Percentiles rank a stretch among this genome's conserved stretches.
phyloP scores from a whole-genome alignment of 2,329 filamentous ascomycete species.

The Penicillium sp. region DNA sequence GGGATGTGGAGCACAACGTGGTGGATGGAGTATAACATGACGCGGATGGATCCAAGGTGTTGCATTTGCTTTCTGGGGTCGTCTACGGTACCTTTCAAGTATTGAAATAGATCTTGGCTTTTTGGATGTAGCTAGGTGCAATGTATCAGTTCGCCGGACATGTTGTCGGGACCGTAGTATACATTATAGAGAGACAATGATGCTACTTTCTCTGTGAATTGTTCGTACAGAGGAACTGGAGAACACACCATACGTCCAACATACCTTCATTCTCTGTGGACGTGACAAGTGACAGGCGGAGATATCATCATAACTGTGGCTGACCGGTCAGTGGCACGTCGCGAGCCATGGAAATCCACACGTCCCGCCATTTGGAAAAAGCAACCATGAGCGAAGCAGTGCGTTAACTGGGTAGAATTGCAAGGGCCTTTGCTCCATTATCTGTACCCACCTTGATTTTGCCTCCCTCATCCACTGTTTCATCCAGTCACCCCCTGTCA shows the following conservation, averaged over 20 bases:
- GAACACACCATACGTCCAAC: not conserved
- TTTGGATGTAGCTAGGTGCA: not conserved
- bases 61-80: not conserved
- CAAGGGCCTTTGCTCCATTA: slow-evolving; percentile 9
- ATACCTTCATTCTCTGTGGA: not conserved
- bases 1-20: slow-evolving; percentile 17
- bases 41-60: slow-evolving; percentile 1
- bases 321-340: slow-evolving; percentile 14
- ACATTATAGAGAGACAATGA: not conserved
- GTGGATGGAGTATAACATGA: slow-evolving; percentile 10
- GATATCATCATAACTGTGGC: not conserved
- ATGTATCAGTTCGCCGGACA: not conserved
- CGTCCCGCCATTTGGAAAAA: slow-evolving; percentile 17
- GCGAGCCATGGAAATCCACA: slow-evolving; percentile 16
- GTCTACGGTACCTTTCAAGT: too few species aligned
- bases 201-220: not conserved
- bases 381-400: slow-evolving; percentile 14
- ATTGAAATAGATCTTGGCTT: not conserved
- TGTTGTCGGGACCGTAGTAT: not conserved
- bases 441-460: slow-evolving; percentile 8
- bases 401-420: not conserved
- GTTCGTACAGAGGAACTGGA: not conserved
- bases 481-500: slow-evolving; percentile 16
- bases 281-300: slow-evolving; percentile 1
- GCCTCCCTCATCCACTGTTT: slow-evolving; percentile 11